Conservation (phyloP, 2,329 filamentous ascomycete species). For the Immersiporthe knoxdaviesiana region DNA sequence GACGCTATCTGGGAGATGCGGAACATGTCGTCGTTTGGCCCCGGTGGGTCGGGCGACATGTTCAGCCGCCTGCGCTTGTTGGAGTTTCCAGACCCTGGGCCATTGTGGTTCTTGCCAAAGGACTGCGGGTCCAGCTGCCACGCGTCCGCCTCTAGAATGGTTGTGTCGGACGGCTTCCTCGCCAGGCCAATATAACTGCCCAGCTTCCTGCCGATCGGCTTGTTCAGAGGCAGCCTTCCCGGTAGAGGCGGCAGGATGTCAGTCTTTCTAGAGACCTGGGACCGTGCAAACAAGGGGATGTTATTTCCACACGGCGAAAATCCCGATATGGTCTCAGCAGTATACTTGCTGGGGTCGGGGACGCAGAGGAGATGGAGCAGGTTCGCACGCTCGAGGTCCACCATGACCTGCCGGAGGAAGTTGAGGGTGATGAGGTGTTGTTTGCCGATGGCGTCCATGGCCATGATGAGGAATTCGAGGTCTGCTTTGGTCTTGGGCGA, state of each 20-base stretch:
- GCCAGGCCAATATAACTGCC: constrained; percentile 31
- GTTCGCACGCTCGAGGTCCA: constrained; percentile 67
- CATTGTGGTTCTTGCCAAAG: not conserved
- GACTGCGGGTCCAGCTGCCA: not conserved
- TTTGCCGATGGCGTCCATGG: constrained; percentile 76
- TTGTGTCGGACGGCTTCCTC: not conserved
- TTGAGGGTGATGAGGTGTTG: constrained; percentile 78
- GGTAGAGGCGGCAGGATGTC: constrained; percentile 47
- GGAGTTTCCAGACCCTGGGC: not conserved
- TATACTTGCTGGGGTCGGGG: constrained; percentile 4
- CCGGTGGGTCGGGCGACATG: constrained; percentile 16
- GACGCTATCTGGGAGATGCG: constrained; percentile 7
- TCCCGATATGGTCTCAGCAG: constrained; percentile 33
- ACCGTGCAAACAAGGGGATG: constrained; percentile 54
- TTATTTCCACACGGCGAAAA: constrained; percentile 36
- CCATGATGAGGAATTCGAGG: constrained; percentile 76
- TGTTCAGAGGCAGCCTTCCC: constrained; percentile 47
- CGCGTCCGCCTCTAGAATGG: not conserved
- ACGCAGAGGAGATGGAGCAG: constrained; percentile 21
- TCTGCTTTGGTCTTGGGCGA: constrained; percentile 51
- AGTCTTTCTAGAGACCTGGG: constrained; percentile 45
- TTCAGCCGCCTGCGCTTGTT: constrained; percentile 29
- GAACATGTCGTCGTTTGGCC: not conserved
- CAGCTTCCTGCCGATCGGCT: constrained; percentile 55
- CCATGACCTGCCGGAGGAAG: constrained; percentile 80